Base-by-base conservation (phyloP, 768 basidiomycete species). In the Dioszegia aurantiaca region DNA sequence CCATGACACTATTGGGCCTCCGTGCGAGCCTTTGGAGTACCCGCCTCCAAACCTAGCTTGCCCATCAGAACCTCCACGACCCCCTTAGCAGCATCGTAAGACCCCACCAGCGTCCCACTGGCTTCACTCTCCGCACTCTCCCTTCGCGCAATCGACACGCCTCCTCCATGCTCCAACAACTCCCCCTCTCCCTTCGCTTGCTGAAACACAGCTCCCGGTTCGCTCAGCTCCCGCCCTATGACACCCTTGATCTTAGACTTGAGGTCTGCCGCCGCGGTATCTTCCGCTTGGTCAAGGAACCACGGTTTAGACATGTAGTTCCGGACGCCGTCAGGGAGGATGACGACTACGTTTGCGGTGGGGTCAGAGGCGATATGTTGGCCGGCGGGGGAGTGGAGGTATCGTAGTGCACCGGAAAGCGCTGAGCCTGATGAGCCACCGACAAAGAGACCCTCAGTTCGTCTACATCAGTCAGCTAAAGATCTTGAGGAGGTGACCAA, bases 281-380 rank as follows among this genome's bases (percentile, higher is more conserved):
- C 39, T 31, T 60, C 56, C 23, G 61, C 47, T 16, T 57, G 56
- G n/a, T 60, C 80, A 61, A 90, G 77, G 78, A 93, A 93, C 91
- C 91, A 94, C 11, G 86, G 83, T 70, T 91, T 93, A 78, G 87
- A 87, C 85, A 94, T 92, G 72, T 94, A 94, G 74, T 94, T 94
- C 65, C 91, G 83, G 55, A 95, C 85, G 1, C 92, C 91, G 70
- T 99, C 95, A 36, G 95, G 85, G 9, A 95, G 79, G 27, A 99
- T 66, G 0, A 97, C 81, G 0, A 99, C 89, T 6, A 95, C 90
- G 69, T 98, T 99, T 76, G 81, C 91, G 44, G 82, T 80, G 0
- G 83, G 84, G 58, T 84, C 79, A 0, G 86, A 86, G 9, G 88
- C 77, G 16, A 70, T 60, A 27, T 77, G 70, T 66, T 79, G 77